Evolutionary conservation across 2,329 filamentous ascomycete genomes (phyloP).

Genomic region (Aspergillus ruber): DNA sequence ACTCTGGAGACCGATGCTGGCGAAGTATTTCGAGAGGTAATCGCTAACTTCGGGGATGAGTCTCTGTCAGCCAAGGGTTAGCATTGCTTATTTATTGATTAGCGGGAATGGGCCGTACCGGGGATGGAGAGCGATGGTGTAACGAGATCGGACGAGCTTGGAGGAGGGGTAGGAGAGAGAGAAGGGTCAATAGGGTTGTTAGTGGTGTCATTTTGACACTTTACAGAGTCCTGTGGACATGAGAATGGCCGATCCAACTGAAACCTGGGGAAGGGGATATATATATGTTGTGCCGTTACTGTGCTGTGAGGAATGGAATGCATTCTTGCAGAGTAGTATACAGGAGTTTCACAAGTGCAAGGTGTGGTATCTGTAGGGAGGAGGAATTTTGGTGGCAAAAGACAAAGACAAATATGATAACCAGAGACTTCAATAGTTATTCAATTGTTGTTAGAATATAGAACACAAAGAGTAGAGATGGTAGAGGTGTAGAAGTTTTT

Average conservation of each 20-base stretch:
- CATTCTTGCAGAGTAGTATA: not conserved
- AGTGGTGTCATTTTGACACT: not conserved
- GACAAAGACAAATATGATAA: too few species aligned
- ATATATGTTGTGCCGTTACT: too few species aligned
- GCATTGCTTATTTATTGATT: not conserved
- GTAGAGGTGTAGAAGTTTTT: too few species aligned
- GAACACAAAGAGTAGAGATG: too few species aligned
- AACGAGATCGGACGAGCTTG: not conserved
- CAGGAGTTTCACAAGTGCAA: not conserved
- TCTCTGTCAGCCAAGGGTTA: conserved; percentile 1
- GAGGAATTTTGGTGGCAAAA: too few species aligned
- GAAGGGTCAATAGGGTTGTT: not conserved
- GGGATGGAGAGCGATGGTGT: not conserved
- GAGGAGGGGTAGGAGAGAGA: not conserved
- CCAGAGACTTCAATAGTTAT: too few species aligned
- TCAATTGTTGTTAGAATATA: too few species aligned
- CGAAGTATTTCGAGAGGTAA: conserved; percentile 3
- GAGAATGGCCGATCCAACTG: not conserved
- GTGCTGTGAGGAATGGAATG: not conserved
- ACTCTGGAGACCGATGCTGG: conserved; percentile 3
- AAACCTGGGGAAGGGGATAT: not conserved
- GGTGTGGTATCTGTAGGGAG: not conserved
- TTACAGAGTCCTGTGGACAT: too few species aligned
- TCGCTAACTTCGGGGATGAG: conserved; percentile 5
- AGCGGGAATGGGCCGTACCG: not conserved